Evolutionary conservation across 352 stramenopile species (phyloP).

Genomic region (Phytophthora chlamydospora): DNA sequence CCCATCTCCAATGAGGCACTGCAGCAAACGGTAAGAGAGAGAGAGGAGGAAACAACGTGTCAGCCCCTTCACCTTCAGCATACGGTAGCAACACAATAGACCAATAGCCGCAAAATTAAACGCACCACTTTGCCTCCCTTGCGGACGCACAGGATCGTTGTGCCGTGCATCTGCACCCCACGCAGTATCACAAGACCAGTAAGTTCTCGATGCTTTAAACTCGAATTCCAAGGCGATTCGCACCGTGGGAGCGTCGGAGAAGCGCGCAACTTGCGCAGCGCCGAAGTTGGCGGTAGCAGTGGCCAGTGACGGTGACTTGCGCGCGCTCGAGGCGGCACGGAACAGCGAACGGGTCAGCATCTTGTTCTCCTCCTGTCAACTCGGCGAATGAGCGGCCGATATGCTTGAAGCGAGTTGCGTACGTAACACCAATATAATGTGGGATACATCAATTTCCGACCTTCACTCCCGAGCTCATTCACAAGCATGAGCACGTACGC

Average conservation of each 20-base stretch:
- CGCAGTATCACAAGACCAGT: conserved; percentile 1
- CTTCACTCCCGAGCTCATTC: background rate
- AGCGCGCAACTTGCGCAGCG: conserved; percentile 36
- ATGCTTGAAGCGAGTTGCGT: conserved; percentile 3
- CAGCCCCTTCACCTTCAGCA: background rate
- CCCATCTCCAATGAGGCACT: conserved; percentile 97
- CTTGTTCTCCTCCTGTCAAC: conserved; percentile 12
- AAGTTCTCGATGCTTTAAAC: background rate
- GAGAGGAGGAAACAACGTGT: no score
- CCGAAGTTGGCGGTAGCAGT: conserved; percentile 24
- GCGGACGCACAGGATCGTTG: conserved; percentile 98
- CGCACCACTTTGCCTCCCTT: conserved; percentile 97
- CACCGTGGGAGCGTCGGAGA: conserved; percentile 67
- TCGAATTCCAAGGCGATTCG: background rate
- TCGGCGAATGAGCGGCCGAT: conserved; percentile 10
- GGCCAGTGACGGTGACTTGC: conserved; percentile 17
- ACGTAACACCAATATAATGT: background rate
- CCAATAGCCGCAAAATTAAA: background rate
- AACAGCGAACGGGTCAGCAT: conserved; percentile 76
- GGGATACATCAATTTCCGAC: background rate
- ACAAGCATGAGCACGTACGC: conserved; percentile 23
- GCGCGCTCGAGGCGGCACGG: conserved; percentile 37
- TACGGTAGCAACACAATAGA: background rate
- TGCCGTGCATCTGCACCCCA: conserved; percentile 89
- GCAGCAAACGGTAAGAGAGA: background rate